Evolutionary conservation across 345 rosid genomes (phyloP), one percentile per base, ranked within the genome.

Genomic region (Firmiana major): DNA sequence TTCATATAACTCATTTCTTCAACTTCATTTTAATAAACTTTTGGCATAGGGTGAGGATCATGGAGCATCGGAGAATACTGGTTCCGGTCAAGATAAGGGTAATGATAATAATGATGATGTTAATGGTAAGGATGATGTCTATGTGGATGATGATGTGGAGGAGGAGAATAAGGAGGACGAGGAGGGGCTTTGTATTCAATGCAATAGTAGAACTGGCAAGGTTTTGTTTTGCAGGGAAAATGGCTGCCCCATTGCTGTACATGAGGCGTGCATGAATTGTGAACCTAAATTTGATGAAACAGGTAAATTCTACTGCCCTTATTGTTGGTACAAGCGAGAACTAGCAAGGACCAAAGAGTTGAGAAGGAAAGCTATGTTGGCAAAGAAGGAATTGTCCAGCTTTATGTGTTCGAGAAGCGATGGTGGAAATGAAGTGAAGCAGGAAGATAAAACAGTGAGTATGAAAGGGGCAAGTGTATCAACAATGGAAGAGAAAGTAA

Each of bases 301-400:
- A 19, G 97, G 91, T 0, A 84, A 79, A 3, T 92, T 89, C 79
- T 87, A 80, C 26, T 89, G 97, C 64, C 89, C 92, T 21, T 90
- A 85, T 36, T 90, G 97, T 79, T 83, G 86, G 83, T 87, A 86
- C 80, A 90, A 86, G 79, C 80, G 80, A 71, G 63, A 77, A 26
- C 46, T 74, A 43, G 45, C 53, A 1, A 84, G 79, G 84, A 63
- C 69, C 16, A 7, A 38, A 63, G 81, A 77, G 54, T 64, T 82
- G 83, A 65, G 71, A 51, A 70, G 70, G 58, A 85, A 84, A 85
- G 87, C 79, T 76, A 71, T 77, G 80, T 72, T 68, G 57, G 79
- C 75, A 8, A 83, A 83, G 36, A 78, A 60, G 64, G 59, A 73
- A 66, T 63, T 84, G 58, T 80, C 78, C 5, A 46, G 38, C 46